Conservation (phyloP, 805 yeast genomes). For the Candida hispaniensis region DNA sequence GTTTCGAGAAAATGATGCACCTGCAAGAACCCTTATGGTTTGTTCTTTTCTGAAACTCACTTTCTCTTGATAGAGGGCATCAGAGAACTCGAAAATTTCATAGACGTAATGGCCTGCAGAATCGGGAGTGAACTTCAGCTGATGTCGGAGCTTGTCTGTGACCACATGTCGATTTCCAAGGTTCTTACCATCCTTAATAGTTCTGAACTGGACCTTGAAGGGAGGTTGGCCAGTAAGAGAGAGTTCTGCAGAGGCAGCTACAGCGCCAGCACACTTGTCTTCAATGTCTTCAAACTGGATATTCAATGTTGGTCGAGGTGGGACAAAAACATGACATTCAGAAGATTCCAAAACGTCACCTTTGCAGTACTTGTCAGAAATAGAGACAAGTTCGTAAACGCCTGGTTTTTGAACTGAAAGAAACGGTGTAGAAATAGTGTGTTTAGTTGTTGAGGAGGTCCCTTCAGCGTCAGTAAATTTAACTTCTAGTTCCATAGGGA, state of each 20-base stretch:
- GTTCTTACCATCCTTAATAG: slow-evolving; percentile 33
- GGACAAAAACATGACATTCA: slow-evolving; percentile 43
- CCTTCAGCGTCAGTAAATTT: slow-evolving; percentile 28
- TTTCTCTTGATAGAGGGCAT: slow-evolving; percentile 41
- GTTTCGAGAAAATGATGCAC: slow-evolving; percentile 29
- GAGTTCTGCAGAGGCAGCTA: slow-evolving; percentile 70
- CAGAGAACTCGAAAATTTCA: slow-evolving; percentile 53
- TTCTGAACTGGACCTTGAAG: slow-evolving; percentile 52
- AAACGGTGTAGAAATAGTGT: slow-evolving; percentile 16
- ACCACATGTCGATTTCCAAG: slow-evolving; percentile 26
- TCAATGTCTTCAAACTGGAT: slow-evolving; percentile 46
- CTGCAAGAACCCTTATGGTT: slow-evolving; percentile 31
- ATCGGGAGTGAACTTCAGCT: slow-evolving; percentile 63
- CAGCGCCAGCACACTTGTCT: slow-evolving; percentile 87
- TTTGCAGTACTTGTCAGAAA: slow-evolving; percentile 52
- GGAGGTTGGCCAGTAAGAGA: slow-evolving; percentile 71
- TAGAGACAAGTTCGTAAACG: slow-evolving; percentile 43
- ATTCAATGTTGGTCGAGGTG: slow-evolving; percentile 41
- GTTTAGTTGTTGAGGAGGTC: slow-evolving; percentile 22
- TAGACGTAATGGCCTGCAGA: slow-evolving; percentile 74
- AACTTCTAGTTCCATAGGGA: slow-evolving; percentile 38
- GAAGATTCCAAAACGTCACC: slow-evolving; percentile 53
- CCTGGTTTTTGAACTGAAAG: slow-evolving; percentile 45
- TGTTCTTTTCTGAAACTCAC: slow-evolving; percentile 25
- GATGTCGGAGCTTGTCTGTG: slow-evolving; percentile 34